Percentiles rank a stretch among this genome's conserved stretches.
These are phyloP conservation scores for Ophiostoma ips DNA, from an alignment of 2,329 filamentous ascomycete genomes.

Conservation along the genomic window DNA sequence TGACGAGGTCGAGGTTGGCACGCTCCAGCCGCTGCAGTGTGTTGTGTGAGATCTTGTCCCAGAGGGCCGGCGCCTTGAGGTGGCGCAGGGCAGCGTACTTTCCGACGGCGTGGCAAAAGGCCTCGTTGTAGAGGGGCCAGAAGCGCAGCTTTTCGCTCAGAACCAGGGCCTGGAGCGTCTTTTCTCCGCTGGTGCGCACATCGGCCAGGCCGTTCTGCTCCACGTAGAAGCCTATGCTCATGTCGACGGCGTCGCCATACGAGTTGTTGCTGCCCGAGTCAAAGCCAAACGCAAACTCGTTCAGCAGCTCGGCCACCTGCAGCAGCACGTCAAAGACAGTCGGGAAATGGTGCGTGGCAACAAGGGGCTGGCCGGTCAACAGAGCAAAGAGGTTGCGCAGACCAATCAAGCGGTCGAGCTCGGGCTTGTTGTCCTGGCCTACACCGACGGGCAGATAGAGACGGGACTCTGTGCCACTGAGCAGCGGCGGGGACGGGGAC, in stretches of 20 bases:
- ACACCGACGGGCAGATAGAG: slow-evolving; percentile 39
- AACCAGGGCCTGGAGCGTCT: slow-evolving; percentile 80
- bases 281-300: slow-evolving; percentile 46
- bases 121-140: slow-evolving; percentile 72
- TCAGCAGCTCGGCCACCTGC: slow-evolving; percentile 37
- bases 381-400: slow-evolving; percentile 55
- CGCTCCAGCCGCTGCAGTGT: slow-evolving; percentile 73
- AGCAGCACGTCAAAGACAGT: slow-evolving; percentile 41
- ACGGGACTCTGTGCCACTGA: slow-evolving; percentile 28
- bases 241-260: slow-evolving; percentile 45
- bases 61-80: slow-evolving; percentile 50
- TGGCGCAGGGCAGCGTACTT: slow-evolving; percentile 63
- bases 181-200: slow-evolving; percentile 68
- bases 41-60: slow-evolving; percentile 50
- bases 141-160: slow-evolving; percentile 78
- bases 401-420: slow-evolving; percentile 42
- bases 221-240: slow-evolving; percentile 61
- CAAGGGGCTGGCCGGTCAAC: slow-evolving; percentile 47
- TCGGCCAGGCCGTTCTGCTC: slow-evolving; percentile 67
- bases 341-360: slow-evolving; percentile 39
- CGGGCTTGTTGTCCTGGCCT: slow-evolving; percentile 18
- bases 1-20: slow-evolving; percentile 65
- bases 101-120: slow-evolving; percentile 80
- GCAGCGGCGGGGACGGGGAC: slow-evolving; percentile 26
- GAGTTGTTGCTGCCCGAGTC: slow-evolving; percentile 40